Conservation (phyloP, 305 asterid species). For the Withania somnifera region DNA sequence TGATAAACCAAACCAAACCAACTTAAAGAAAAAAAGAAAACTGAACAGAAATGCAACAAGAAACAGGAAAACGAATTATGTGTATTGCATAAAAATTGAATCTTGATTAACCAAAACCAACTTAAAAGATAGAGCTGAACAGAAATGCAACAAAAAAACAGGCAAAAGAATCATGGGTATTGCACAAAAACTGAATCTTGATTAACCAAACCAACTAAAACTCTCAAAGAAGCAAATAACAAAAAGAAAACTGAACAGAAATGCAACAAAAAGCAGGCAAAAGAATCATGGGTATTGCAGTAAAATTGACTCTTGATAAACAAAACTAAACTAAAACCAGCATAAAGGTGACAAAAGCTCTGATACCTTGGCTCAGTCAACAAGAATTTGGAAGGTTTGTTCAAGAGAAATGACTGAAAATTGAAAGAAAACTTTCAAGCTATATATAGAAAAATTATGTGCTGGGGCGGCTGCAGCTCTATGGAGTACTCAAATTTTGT, state of each 20-base stretch:
- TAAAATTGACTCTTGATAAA: background rate
- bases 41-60: background rate
- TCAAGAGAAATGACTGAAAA: background rate
- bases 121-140: background rate
- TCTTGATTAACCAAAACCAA: background rate
- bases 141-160: background rate
- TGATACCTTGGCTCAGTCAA: constrained; percentile 11
- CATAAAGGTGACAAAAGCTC: background rate
- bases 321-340: background rate
- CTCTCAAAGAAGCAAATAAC: too few relatives aligned
- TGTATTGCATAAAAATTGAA: background rate
- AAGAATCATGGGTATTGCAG: background rate
- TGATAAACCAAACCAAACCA: background rate
- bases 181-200: background rate
- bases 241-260: background rate
- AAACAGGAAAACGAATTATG: too few relatives aligned
- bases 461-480: background rate
- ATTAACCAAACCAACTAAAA: background rate
- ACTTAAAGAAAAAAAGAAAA: background rate
- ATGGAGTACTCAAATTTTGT: background rate
- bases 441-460: background rate
- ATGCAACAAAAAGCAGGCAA: background rate
- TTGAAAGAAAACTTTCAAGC: background rate
- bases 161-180: background rate
- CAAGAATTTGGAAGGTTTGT: background rate